Evolutionary conservation across 768 basidiomycete species (phyloP).

Genomic region (Trametes punicea): DNA sequence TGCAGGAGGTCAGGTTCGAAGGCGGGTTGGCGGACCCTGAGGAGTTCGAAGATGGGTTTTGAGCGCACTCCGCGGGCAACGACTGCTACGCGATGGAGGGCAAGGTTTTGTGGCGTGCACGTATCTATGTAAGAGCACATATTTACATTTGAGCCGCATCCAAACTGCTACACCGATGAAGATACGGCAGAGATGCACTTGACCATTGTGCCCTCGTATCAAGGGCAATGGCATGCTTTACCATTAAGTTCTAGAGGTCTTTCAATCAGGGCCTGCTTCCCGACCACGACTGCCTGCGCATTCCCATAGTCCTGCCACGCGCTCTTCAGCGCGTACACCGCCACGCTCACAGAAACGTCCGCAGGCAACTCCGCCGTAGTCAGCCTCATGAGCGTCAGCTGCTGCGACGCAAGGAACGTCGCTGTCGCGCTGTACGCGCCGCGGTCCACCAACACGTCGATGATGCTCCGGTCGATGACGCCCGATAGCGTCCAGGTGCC

Average conservation of each 20-base stretch:
- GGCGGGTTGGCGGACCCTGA: slow-evolving; percentile 14
- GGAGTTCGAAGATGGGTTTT: slow-evolving; percentile 22
- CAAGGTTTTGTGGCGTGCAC: too few relatives aligned
- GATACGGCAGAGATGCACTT: too few relatives aligned
- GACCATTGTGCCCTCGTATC: too few relatives aligned
- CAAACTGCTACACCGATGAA: too few relatives aligned
- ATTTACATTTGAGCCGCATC: too few relatives aligned
- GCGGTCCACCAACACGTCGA: slow-evolving; percentile 13
- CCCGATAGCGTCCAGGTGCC: slow-evolving; percentile 12
- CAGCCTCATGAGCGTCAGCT: slow-evolving; percentile 6
- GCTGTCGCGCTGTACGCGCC: slow-evolving; percentile 11
- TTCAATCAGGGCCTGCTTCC: not conserved
- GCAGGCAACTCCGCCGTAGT: not conserved
- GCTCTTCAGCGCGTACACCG: slow-evolving; percentile 8
- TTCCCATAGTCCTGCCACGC: not conserved
- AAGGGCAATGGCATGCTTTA: too few relatives aligned
- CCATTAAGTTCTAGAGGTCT: too few relatives aligned
- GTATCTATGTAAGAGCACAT: too few relatives aligned
- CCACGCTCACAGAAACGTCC: slow-evolving; percentile 3
- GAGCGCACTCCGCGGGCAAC: too few relatives aligned
- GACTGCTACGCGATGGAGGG: too few relatives aligned
- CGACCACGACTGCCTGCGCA: not conserved
- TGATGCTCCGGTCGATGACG: slow-evolving; percentile 12
- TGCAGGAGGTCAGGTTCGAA: slow-evolving; percentile 12
- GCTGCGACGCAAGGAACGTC: slow-evolving; percentile 13